Percentiles rank a stretch among this genome's conserved stretches.
phyloP scores from a whole-genome alignment of 345 rosid genomes.

The Syzygium grande region DNA sequence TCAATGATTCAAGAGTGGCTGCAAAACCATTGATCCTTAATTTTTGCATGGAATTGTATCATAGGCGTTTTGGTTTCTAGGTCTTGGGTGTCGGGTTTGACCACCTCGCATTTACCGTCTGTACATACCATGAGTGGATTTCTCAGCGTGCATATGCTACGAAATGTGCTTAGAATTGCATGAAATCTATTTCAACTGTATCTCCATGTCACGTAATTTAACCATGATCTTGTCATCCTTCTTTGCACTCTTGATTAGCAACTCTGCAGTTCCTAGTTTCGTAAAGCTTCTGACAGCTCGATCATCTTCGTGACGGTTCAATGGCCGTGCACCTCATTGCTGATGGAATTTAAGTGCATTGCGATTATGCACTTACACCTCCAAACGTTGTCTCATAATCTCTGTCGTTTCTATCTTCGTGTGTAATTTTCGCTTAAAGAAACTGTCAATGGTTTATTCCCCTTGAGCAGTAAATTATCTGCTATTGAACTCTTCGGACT shows the following conservation, averaged over 20 bases:
- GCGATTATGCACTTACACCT: background rate
- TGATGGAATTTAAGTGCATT: background rate
- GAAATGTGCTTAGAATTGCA: background rate
- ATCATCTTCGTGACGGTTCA: background rate
- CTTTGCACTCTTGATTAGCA: background rate
- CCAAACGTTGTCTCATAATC: background rate
- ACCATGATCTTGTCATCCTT: background rate
- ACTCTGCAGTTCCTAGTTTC: background rate
- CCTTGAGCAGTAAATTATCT: background rate
- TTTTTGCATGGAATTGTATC: background rate
- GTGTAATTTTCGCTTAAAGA: background rate
- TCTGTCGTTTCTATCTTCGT: background rate
- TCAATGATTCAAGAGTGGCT: conserved; percentile 63
- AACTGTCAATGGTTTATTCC: background rate
- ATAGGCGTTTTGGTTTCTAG: background rate
- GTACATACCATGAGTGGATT: background rate
- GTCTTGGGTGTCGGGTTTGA: background rate
- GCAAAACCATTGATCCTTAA: conserved; percentile 25
- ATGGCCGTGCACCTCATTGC: background rate
- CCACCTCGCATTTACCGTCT: background rate
- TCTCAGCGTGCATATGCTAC: background rate
- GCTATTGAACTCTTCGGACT: background rate
- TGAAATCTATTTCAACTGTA: background rate
- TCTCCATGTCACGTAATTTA: background rate
- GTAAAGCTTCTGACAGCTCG: background rate